phyloP scores from a whole-genome alignment of 2,329 filamentous ascomycete genomes.

The Madurella fahalii region DNA sequence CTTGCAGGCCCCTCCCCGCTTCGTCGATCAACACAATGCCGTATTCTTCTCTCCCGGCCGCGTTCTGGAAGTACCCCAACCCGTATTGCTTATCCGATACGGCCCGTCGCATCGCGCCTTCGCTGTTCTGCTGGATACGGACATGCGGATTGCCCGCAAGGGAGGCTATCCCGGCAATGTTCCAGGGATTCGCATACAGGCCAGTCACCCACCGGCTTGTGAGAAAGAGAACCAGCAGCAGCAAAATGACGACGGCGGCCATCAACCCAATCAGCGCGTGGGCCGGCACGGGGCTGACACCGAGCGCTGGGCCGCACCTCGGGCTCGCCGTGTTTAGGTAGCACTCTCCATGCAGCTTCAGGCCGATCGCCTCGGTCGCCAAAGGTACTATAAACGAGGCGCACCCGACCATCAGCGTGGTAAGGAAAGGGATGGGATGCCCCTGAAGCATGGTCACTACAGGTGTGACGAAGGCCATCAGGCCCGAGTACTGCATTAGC shows the following conservation, averaged over 20 bases:
- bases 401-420: constrained; percentile 33
- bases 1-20: constrained; percentile 21
- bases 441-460: constrained; percentile 33
- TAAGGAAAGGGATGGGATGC: constrained; percentile 36
- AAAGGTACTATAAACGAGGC: constrained; percentile 37
- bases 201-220: constrained; percentile 37
- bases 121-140: constrained; percentile 22
- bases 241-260: constrained; percentile 29
- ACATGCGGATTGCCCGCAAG: constrained; percentile 32
- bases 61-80: constrained; percentile 29
- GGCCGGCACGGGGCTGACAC: constrained; percentile 32
- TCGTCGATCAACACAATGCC: constrained; percentile 32
- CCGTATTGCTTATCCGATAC: constrained; percentile 28
- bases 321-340: constrained; percentile 25
- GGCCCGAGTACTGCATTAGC: constrained; percentile 38
- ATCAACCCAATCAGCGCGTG: constrained; percentile 33
- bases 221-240: constrained; percentile 27
- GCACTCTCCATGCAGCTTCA: constrained; percentile 37
- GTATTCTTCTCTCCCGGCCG: constrained; percentile 28
- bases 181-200: constrained; percentile 40
- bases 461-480: constrained; percentile 34
- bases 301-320: constrained; percentile 34
- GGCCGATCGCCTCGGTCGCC: constrained; percentile 37
- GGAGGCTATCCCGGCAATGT: constrained; percentile 34
- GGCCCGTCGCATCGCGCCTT: constrained; percentile 19